These are phyloP conservation scores for Castanopsis chinensis DNA, from an alignment of 306 rosid genomes.

Conservation along the genomic window DNA sequence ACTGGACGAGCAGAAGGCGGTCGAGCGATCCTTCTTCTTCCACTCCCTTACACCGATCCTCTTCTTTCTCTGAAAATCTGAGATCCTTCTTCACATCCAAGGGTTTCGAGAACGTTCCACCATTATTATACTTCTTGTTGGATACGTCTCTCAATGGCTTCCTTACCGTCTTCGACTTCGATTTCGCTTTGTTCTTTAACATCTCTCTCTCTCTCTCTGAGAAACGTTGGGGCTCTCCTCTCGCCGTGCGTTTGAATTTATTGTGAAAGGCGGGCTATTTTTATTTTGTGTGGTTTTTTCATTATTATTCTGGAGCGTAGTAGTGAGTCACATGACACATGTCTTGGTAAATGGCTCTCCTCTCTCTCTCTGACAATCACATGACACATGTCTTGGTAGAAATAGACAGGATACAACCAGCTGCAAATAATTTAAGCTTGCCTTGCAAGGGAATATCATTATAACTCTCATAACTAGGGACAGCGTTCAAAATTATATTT, in stretches of 20 bases:
- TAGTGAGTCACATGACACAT: not conserved
- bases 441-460: constrained; percentile 52
- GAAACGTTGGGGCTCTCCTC: not conserved
- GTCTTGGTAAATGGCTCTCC: too few species aligned
- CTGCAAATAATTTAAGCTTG: constrained; percentile 66
- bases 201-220: constrained; percentile 18
- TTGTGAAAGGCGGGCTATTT: constrained; percentile 12
- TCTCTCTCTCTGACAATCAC: too few species aligned
- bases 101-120: constrained; percentile 23
- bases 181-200: constrained; percentile 32
- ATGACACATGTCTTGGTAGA: constrained; percentile 54
- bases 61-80: constrained; percentile 8
- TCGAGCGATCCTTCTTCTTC: constrained; percentile 30
- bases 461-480: constrained; percentile 45
- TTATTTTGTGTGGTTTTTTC: not conserved
- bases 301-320: not conserved
- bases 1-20: constrained; percentile 54
- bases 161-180: constrained; percentile 40
- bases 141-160: constrained; percentile 41
- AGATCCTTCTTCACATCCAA: constrained; percentile 7
- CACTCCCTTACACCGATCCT: not conserved
- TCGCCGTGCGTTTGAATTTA: constrained; percentile 26
- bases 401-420: constrained; percentile 63
- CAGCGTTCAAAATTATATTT: constrained; percentile 46
- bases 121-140: constrained; percentile 25